Conservation (phyloP, 306 rosid genomes). For the Cucumis melo region DNA sequence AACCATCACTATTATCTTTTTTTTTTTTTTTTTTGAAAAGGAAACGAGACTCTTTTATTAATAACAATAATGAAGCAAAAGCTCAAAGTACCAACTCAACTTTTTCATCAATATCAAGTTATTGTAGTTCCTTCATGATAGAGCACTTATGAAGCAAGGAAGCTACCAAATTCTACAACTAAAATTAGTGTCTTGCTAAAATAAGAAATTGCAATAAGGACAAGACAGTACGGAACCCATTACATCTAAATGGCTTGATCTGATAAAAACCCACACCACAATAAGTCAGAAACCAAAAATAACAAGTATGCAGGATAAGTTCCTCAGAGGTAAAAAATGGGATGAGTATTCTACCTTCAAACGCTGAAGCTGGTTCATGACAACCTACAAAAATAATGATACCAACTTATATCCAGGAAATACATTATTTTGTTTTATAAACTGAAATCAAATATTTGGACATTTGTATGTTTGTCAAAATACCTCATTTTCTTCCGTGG, state of each 20-base stretch:
- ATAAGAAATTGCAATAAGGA: not conserved
- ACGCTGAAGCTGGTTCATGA: conserved; percentile 58
- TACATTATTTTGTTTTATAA: not conserved
- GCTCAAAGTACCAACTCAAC: not conserved
- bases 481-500: conserved; percentile 77
- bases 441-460: conserved; percentile 7
- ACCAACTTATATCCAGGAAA: conserved; percentile 10
- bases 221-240: not conserved
- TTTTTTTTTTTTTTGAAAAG: too few relatives aligned
- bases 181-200: not conserved
- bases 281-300: conserved; percentile 7
- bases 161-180: not conserved
- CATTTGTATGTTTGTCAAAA: conserved; percentile 7
- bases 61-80: too few relatives aligned
- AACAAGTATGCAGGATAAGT: not conserved
- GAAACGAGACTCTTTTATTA: too few relatives aligned
- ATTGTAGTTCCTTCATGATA: not conserved
- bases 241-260: not conserved
- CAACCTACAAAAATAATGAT: conserved; percentile 35
- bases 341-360: conserved; percentile 48
- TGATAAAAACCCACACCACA: not conserved
- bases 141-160: not conserved
- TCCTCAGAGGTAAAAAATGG: conserved; percentile 9
- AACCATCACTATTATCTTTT: not conserved
- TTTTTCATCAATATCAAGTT: not conserved